These are phyloP conservation scores for Agapanthus africanus DNA, from an alignment of 106 monocot genomes.

Conservation along the genomic window DNA sequence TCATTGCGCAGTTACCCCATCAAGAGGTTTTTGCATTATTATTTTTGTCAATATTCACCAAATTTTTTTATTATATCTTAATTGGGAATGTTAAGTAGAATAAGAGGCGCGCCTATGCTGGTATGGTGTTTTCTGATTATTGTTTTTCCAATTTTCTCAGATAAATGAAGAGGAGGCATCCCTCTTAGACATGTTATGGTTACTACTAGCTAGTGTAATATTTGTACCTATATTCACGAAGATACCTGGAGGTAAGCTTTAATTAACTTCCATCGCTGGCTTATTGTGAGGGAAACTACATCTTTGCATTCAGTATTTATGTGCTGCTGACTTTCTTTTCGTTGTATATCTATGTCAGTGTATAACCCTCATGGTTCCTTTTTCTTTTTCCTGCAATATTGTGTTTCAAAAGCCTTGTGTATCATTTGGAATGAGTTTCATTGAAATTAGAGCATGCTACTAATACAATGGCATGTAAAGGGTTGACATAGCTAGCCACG, in stretches of 20 bases:
- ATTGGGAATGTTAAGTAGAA: background rate
- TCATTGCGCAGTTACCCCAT: constrained; percentile 57
- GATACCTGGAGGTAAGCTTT: constrained; percentile 81
- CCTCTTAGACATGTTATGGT: constrained; percentile 92
- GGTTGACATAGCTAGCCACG: too few relatives aligned
- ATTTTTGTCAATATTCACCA: too few relatives aligned
- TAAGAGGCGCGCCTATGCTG: background rate
- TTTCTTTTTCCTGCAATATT: too few relatives aligned
- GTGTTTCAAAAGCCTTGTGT: too few relatives aligned
- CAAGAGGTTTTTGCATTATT: too few relatives aligned
- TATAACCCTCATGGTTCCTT: too few relatives aligned
- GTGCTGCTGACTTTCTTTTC: too few relatives aligned
- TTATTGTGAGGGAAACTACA: background rate
- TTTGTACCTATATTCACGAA: constrained; percentile 95
- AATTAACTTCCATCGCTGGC: background rate
- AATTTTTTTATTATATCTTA: too few relatives aligned
- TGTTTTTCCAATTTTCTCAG: constrained; percentile 13
- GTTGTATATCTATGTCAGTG: too few relatives aligned
- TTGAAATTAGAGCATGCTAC: too few relatives aligned
- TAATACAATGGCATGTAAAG: too few relatives aligned
- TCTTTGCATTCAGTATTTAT: background rate
- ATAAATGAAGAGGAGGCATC: constrained; percentile 97
- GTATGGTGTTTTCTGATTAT: background rate
- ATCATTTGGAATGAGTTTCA: too few relatives aligned
- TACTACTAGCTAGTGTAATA: constrained; percentile 93